phyloP scores from a whole-genome alignment of 202 grass and related monocot species.

The Schoenoplectus triqueter region DNA sequence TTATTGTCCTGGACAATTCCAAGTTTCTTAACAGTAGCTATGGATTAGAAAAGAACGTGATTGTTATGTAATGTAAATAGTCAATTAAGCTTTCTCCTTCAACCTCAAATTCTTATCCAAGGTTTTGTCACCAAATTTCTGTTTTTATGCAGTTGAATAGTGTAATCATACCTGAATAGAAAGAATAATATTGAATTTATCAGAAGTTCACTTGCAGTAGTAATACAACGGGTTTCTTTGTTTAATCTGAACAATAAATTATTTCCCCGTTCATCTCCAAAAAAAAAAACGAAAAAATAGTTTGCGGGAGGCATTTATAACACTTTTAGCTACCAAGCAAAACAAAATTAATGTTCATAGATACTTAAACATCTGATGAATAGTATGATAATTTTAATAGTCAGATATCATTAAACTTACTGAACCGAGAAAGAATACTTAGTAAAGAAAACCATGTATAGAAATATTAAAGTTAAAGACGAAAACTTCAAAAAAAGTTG shows the following conservation, averaged over 20 bases:
- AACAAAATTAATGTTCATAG: not conserved
- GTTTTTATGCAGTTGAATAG: constrained; percentile 1
- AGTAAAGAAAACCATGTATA: not conserved
- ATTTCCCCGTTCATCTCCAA: not conserved
- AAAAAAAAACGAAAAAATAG: not conserved
- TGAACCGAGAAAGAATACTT: not conserved
- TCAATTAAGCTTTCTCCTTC: not conserved
- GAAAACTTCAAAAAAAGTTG: no score
- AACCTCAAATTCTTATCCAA: not conserved
- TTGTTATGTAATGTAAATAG: not conserved
- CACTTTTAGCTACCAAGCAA: not conserved
- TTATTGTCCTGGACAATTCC: not conserved
- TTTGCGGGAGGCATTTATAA: not conserved
- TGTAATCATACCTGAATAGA: constrained; percentile 1
- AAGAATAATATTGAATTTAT: constrained; percentile 14
- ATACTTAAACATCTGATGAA: not conserved
- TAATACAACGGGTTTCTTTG: not conserved
- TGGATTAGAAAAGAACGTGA: not conserved
- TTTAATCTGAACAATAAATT: not conserved
- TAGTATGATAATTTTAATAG: not conserved
- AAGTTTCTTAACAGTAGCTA: constrained; percentile 16
- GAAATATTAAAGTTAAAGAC: not conserved
- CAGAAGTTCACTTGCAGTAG: not conserved
- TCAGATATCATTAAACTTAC: constrained; percentile 19
- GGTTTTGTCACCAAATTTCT: not conserved